Base-by-base conservation (phyloP, 331 rosid genomes). In the Quercus phellos region DNA sequence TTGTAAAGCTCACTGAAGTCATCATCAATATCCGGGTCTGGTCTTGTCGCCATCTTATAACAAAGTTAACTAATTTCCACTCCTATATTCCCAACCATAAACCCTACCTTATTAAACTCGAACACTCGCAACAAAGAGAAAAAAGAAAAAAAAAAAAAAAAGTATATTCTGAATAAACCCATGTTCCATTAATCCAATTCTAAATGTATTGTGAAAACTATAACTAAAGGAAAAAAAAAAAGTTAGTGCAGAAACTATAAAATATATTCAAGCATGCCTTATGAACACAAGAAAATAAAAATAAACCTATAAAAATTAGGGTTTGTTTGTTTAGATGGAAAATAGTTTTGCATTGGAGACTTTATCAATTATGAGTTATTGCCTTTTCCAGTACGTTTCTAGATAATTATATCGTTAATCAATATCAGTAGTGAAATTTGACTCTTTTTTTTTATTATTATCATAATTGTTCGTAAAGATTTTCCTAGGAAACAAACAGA, bases 1-100 rank as follows among this genome's bases (percentile, higher is more conserved):
- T 95, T 95, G 84, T 95, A 95, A 30, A 95, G 92, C 11, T 95
- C 98, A 3, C 86, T 88, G 66, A 95, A 93, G 79, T 95, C 99
- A 6, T 95, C 99, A n/a, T 95, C 99, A 2, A 79, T 73, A 72
- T 95, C 99, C 12, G 87, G 90, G 82, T 91, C 97, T 4, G 90
- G 87, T 72, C 90, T 86, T 74, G 78, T 86, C 6, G 91, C 99
- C 99, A 95, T 95, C 76, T 21, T 18, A 59, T 50, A 30, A 30
- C 68, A 35, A 51, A 6, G 42, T 34, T 53, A 53, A 4, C 73
- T 74, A 68, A 60, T 56, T 75, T 55, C 73, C 81, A 74, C 79
- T 21, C 85, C 89, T 86, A 79, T 78, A 85, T 51, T 66, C 46
- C 54, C 64, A 69, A 60, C 26, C 64, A 58, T 9, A 34, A 74